Evolutionary conservation across 495 filamentous ascomycete species (phyloP).

Genomic region (Penicillium malachiteum): DNA sequence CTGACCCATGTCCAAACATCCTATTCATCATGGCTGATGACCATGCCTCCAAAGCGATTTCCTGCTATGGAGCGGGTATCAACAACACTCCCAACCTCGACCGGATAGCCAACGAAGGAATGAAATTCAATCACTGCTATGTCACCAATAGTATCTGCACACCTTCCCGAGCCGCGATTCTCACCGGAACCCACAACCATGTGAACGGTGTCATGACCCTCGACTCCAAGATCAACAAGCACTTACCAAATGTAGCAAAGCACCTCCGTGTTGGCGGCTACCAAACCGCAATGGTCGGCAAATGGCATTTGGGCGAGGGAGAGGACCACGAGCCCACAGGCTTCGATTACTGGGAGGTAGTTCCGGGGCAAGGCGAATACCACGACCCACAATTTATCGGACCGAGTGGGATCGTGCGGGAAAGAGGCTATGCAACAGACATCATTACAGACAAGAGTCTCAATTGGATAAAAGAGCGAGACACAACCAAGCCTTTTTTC

Average conservation of each 20-base stretch:
- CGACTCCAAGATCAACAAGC: constrained; percentile 41
- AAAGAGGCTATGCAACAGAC: constrained; percentile 41
- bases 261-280: constrained; percentile 39
- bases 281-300: constrained; percentile 43
- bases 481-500: constrained; percentile 39
- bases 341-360: constrained; percentile 42
- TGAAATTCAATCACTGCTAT: constrained; percentile 50
- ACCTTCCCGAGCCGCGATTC: constrained; percentile 39
- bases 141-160: constrained; percentile 49
- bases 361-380: constrained; percentile 44
- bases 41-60: constrained; percentile 45
- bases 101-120: constrained; percentile 40
- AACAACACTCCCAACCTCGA: constrained; percentile 46
- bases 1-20: constrained; percentile 34
- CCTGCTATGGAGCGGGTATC: constrained; percentile 40
- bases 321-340: constrained; percentile 38
- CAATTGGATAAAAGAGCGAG: constrained; percentile 31
- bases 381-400: constrained; percentile 41
- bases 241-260: constrained; percentile 44
- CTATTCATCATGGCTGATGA: constrained; percentile 51
- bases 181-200: constrained; percentile 46
- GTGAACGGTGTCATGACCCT: constrained; percentile 45
- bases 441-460: constrained; percentile 44
- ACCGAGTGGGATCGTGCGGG: constrained; percentile 15
- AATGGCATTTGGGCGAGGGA: constrained; percentile 48